Base-by-base conservation (phyloP, 306 rosid genomes). In the Rosa chinensis region DNA sequence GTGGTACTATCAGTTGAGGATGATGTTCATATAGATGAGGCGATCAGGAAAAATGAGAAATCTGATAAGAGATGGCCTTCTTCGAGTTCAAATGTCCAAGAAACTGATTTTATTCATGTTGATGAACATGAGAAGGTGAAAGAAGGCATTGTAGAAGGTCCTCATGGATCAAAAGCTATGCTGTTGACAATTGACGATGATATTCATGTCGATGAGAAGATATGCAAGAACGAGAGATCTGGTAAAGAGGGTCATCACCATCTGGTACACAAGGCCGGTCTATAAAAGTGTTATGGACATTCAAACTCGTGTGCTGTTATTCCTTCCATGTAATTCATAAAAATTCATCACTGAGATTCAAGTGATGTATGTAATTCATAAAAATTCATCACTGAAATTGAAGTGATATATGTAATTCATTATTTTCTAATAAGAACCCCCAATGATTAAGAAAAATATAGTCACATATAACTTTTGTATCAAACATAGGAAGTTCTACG, bases 101-200 rank as follows among this genome's bases (percentile, higher is more conserved):
- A 86, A 72, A 80, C 82, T 21, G 88, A 88, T 0, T 20, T 85
- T 5, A 32, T 92, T 63, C 86, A 88, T 59, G 8, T 89, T 1
- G 92, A 90, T 18, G 97, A 87, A 82, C 92, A 89, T 23, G 86
- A 78, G 73, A 86, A 69, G 72, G 78, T 88, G 2, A 85, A 78
- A 12, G 93, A 87, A 80, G 84, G 84, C 58, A 43, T 86, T 20
- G 78, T 84, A 45, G 86, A 83, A 10, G 91, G 93, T 11, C 92
- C 93, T n/a, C 82, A 83, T 56, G 97, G 98, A 62, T 25, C 17
- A 23, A 11, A 85, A 47, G 63, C 84, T 4, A 87, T 84, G 13
- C 79, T 80, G 16, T 40, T 89, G 20, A 43, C 93, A 0, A 78
- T 91, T 42, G 92, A 92, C 50, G 97, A 94, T 68, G 95, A 91